Conservation (phyloP, 345 rosid genomes). For the Viola odorata region DNA sequence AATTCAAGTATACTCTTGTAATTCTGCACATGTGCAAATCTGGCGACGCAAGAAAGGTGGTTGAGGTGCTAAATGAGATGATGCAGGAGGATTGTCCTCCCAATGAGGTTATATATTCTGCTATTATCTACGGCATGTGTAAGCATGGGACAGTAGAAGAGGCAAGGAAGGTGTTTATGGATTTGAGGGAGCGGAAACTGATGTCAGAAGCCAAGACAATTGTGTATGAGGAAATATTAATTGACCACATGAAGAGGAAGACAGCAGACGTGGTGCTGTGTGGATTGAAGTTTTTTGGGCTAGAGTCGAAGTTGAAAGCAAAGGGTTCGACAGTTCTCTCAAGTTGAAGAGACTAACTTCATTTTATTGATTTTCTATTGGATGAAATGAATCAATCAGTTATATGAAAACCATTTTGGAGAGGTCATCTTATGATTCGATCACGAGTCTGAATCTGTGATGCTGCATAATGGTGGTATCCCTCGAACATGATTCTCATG, state of each 20-base stretch:
- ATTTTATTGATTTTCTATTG: not conserved
- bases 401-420: not conserved
- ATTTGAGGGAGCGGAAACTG: constrained; percentile 44
- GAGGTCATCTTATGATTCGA: not conserved
- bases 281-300: constrained; percentile 76
- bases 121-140: constrained; percentile 68
- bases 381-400: not conserved
- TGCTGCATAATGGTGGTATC: not conserved
- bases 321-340: constrained; percentile 55
- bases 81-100: constrained; percentile 52
- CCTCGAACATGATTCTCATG: not conserved
- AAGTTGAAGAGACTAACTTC: constrained; percentile 12
- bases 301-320: constrained; percentile 78
- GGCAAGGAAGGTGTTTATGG: constrained; percentile 59
- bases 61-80: constrained; percentile 74
- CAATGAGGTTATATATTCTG: constrained; percentile 52
- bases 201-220: constrained; percentile 60
- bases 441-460: not conserved
- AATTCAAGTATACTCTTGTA: constrained; percentile 63
- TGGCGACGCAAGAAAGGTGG: constrained; percentile 46
- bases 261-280: constrained; percentile 71
- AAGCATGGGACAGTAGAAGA: constrained; percentile 74
- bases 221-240: constrained; percentile 68
- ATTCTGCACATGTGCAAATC: constrained; percentile 57
- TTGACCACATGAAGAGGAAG: constrained; percentile 76